phyloP scores from a whole-genome alignment of 2,329 filamentous ascomycete species.

The Fusarium luffae region DNA sequence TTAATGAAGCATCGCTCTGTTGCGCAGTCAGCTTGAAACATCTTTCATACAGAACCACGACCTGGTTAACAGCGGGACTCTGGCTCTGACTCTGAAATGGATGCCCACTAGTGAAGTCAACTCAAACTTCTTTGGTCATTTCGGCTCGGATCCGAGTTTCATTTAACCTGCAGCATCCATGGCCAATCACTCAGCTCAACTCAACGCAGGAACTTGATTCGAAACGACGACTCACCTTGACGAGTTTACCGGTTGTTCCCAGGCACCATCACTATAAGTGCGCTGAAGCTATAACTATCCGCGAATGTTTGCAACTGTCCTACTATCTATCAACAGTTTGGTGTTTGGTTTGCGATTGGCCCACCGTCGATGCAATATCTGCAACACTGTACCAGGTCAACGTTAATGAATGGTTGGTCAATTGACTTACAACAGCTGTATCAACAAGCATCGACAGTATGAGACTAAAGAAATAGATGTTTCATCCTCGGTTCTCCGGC shows the following conservation, averaged over 20 bases:
- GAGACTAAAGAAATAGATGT: neutral
- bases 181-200: constrained; percentile 8
- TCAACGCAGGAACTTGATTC: constrained; percentile 9
- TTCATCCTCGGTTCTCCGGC: constrained; percentile 3
- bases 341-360: constrained; percentile 26
- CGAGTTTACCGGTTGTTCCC: neutral
- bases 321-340: neutral
- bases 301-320: neutral
- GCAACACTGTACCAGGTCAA: constrained; percentile 7
- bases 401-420: neutral
- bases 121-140: constrained; percentile 2
- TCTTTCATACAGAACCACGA: constrained; percentile 23
- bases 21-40: constrained; percentile 29
- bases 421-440: neutral
- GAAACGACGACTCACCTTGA: constrained; percentile 10
- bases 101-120: neutral
- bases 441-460: constrained; percentile 7
- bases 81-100: neutral
- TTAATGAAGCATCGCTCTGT: constrained; percentile 12
- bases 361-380: neutral
- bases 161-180: constrained; percentile 5
- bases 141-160: constrained; percentile 26
- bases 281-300: constrained; percentile 9
- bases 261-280: constrained; percentile 11
- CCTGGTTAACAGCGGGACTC: neutral